phyloP scores from a whole-genome alignment of 202 grass and related monocot species.

The Bolboschoenoplectus hybrid region DNA sequence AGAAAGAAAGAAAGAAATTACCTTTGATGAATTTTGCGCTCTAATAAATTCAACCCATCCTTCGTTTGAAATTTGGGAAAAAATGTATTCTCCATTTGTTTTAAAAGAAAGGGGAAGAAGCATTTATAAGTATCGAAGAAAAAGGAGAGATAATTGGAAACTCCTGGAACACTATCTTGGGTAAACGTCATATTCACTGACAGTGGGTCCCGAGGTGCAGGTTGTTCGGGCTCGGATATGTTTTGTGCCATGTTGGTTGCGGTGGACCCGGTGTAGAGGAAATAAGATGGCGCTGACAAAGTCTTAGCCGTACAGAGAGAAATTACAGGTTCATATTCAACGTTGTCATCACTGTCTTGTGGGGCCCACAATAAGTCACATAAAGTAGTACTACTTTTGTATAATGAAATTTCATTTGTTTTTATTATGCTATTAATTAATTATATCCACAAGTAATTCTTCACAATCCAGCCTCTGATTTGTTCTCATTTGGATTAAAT shows the following conservation, averaged over 20 bases:
- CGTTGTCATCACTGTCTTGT: neutral
- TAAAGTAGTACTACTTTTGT: neutral
- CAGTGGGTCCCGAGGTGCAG: neutral
- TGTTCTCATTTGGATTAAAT: neutral
- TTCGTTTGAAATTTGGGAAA: neutral
- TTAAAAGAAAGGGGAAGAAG: neutral
- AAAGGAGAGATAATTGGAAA: neutral
- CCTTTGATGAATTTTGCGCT: conserved; percentile 1
- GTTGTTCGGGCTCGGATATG: neutral
- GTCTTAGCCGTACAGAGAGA: conserved; percentile 1
- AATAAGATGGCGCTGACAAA: conserved; percentile 12
- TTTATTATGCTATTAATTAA: neutral
- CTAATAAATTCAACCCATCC: neutral
- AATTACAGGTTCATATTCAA: neutral
- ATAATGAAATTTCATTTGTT: neutral
- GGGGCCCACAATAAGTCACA: neutral
- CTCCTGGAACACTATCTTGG: neutral
- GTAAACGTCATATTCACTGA: neutral
- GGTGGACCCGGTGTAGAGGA: neutral
- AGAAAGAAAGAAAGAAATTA: conserved; percentile 4
- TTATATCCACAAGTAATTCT: neutral
- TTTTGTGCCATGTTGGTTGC: neutral
- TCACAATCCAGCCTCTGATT: neutral
- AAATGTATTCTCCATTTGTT: neutral
- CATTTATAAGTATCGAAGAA: conserved; percentile 25